Base-by-base conservation (phyloP, 1,284 basidiomycete genomes). In the Volvariella surrecta region DNA sequence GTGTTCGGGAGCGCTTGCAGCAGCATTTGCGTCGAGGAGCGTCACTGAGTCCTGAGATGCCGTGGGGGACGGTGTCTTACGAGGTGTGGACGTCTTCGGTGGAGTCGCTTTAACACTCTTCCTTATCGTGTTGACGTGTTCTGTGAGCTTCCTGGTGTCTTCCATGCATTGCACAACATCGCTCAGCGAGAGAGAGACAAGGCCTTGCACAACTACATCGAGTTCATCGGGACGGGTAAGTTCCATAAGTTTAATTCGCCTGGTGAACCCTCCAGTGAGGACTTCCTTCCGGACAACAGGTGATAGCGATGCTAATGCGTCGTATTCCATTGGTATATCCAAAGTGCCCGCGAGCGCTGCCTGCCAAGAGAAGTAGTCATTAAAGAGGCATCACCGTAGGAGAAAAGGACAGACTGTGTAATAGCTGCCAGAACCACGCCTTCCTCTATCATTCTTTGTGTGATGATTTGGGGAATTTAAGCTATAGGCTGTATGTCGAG, bases 231-330 rank as follows among this genome's bases (percentile, higher is more conserved):
- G 52, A 9, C 74, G 60, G 7, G 83, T 69, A 13, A 61, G 56
- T 30, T 73, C 73, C 54, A 76, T 63, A 4, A 65, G 58, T 56
- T 77, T 82, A 52, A 92, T 70, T 7, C 85, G 78, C 43, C 88
- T 74, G 52, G 73, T 82, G 30, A 92, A 68, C 56, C 91, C 89
- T 35, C 88, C 89, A 0, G 82, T 79, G 15, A 92, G 70, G 8
- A 91, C 82, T 55, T 90, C 87, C 57, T 82, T 84, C 49, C 89
- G 77, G 11, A 91, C 85, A 13, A 89, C 86, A 10, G 85, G 83
- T 13, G 86, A 89, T 40, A 92, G 66, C 0, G 80, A 73, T 0
- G 84, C 73, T 15, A 92, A 73, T 46, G 89, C 85, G 50, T 91
- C 89, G 46, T 86, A 88, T 16, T 75, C 79, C 78, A 89, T 82